phyloP scores from a whole-genome alignment of 371 early-diverging fungal species.

The Blyttiomyces sp. region DNA sequence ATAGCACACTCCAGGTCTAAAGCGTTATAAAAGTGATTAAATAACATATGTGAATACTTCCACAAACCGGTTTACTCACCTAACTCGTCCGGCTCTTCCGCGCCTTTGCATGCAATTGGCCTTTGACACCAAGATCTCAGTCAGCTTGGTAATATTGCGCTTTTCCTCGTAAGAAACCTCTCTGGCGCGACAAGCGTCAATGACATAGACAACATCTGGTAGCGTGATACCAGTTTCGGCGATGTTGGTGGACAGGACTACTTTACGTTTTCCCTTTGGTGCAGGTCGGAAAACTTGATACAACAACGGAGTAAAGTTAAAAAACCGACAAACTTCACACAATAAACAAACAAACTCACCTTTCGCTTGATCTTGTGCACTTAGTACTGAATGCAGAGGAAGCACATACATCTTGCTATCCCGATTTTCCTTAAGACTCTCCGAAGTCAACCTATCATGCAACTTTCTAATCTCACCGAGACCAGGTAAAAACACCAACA shows the following conservation, averaged over 20 bases:
- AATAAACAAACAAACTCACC: neutral
- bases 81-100: slow-evolving; percentile 94
- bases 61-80: too few species aligned
- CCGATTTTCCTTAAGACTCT: slow-evolving; percentile 1
- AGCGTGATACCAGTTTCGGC: slow-evolving; percentile 97
- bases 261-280: slow-evolving; percentile 63
- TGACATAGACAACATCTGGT: slow-evolving; percentile 87
- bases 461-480: slow-evolving; percentile 59
- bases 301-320: neutral
- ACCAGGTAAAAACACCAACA: slow-evolving; percentile 87
- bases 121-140: slow-evolving; percentile 68
- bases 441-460: slow-evolving; percentile 16
- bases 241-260: slow-evolving; percentile 89
- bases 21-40: too few species aligned
- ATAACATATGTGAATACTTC: too few species aligned
- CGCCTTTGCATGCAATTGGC: slow-evolving; percentile 86
- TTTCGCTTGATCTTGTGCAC: slow-evolving; percentile 61
- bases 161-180: slow-evolving; percentile 68
- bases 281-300: slow-evolving; percentile 55
- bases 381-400: slow-evolving; percentile 69
- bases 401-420: slow-evolving; percentile 15
- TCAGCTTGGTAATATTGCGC: slow-evolving; percentile 63
- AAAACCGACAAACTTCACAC: too few species aligned
- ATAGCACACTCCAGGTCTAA: slow-evolving; percentile 76
- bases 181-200: slow-evolving; percentile 88